Conservation (phyloP, 202 grass and related monocot species). For the Schoenoplectus tabernaemontani region DNA sequence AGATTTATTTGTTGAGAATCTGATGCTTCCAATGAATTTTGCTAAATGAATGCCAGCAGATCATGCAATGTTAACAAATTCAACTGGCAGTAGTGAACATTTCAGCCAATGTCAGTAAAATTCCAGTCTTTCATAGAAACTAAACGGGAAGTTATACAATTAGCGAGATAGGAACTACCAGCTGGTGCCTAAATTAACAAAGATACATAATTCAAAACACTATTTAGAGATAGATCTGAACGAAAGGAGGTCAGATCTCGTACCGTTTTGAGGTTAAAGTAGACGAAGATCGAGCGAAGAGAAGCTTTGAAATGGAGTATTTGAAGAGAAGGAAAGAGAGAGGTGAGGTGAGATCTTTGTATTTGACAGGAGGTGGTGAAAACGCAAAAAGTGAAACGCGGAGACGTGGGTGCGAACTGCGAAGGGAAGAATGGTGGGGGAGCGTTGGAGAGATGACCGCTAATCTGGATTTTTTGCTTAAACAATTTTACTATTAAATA, state of each 20-base stretch:
- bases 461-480: no score
- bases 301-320: not conserved
- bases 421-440: slow-evolving; percentile 16
- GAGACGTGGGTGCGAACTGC: slow-evolving; percentile 27
- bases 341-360: not conserved
- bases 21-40: not conserved
- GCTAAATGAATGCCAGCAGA: not conserved
- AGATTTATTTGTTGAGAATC: not conserved
- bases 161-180: not conserved
- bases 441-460: not conserved
- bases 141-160: not conserved
- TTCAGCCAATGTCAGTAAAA: not conserved
- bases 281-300: not conserved
- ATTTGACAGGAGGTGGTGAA: slow-evolving; percentile 2
- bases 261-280: not conserved
- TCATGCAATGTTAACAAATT: not conserved
- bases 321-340: not conserved
- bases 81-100: not conserved
- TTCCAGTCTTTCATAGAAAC: not conserved
- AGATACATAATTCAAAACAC: not conserved
- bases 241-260: slow-evolving; percentile 35
- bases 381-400: slow-evolving; percentile 14
- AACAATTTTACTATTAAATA: no score
- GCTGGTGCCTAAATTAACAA: not conserved
- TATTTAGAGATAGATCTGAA: slow-evolving; percentile 4